Base-by-base conservation (phyloP, 2,329 filamentous ascomycete species). In the Coniochaeta prunicola region DNA sequence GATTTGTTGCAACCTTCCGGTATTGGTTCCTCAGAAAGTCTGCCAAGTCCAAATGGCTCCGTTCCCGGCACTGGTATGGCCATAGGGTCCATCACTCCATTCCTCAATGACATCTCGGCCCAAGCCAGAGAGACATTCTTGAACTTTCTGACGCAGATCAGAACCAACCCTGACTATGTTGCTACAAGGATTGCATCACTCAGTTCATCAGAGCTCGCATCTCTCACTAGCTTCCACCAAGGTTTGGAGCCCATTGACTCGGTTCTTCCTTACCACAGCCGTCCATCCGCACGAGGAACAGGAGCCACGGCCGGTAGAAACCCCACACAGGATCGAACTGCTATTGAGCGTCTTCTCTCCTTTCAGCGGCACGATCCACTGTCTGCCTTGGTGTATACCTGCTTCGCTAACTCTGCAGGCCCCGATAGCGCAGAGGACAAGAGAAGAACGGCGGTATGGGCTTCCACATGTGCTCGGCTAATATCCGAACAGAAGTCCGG, bases 341-440 rank as follows among this genome's bases (percentile, higher is more conserved):
- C 90, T 61, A 88, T 96, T 67, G 91, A 96, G 71, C 87, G 90
- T 68, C 84, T 94, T 62, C 79, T 96, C 66, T 92, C 90, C 57
- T 96, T 97, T 70, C 91, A 96, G 74, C 83, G 92, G 67, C 90
- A 92, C 69, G 91, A 96, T 71, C 88, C 92, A 10, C 78, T 97
- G 56, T 92, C 91, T 62, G 87, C 89, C 59, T 81, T 97, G 64
- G 84, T 96, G 62, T 90, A 94, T 75, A 93, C 91, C 65, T 89
- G 91, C 70, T 96, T 96, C 79, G 90, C 91, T 73, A 91, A 92
- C 69, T 92, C 90, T 19, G 84, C 90, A 61, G 90, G 89, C 30
- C 88, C 89, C 55, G 88, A 92, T 73, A 91, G 90, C 65, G 83
- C 85, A 42, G 92, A 96, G 74, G 89, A 94, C 71, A 82, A 84